Evolutionary conservation across 495 filamentous ascomycete species (phyloP).

Genomic region (Thermochaetoides thermophila): DNA sequence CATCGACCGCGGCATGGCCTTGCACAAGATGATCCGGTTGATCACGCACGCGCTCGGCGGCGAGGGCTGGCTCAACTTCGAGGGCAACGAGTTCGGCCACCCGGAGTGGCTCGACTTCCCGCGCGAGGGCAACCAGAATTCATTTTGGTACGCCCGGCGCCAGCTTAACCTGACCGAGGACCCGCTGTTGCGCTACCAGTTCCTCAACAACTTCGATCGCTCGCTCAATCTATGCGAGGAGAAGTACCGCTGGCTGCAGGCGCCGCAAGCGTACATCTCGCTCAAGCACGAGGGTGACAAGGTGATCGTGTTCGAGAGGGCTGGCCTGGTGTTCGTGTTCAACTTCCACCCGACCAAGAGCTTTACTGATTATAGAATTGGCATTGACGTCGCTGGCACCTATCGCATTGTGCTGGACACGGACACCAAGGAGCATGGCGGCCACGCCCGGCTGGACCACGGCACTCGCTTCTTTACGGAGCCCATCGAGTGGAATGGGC

Average conservation of each 20-base stretch:
- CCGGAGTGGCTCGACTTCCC: slow-evolving; percentile 99
- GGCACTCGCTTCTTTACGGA: slow-evolving; percentile 82
- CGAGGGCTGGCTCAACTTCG: slow-evolving; percentile 96
- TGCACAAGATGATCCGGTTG: slow-evolving; percentile 96
- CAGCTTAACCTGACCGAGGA: slow-evolving; percentile 92
- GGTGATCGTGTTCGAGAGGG: slow-evolving; percentile 90
- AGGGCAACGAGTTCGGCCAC: slow-evolving; percentile 97
- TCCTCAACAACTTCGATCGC: slow-evolving; percentile 87
- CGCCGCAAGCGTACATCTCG: slow-evolving; percentile 76
- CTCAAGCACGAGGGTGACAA: slow-evolving; percentile 93
- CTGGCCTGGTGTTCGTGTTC: slow-evolving; percentile 82
- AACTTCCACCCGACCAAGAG: slow-evolving; percentile 85
- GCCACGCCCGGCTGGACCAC: slow-evolving; percentile 60
- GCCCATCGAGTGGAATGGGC: slow-evolving; percentile 71
- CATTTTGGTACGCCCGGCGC: slow-evolving; percentile 90
- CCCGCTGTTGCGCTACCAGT: slow-evolving; percentile 68
- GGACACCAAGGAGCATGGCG: slow-evolving; percentile 65
- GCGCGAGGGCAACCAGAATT: slow-evolving; percentile 84
- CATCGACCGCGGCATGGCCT: slow-evolving; percentile 77
- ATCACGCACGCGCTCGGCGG: slow-evolving; percentile 89
- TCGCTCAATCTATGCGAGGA: slow-evolving; percentile 76
- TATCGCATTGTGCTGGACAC: slow-evolving; percentile 80
- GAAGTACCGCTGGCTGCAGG: slow-evolving; percentile 86
- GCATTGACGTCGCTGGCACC: slow-evolving; percentile 68
- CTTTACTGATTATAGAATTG: slow-evolving; percentile 86